Base-by-base conservation (phyloP, 23 red algal species). In the Rhodosorus marinus region DNA sequence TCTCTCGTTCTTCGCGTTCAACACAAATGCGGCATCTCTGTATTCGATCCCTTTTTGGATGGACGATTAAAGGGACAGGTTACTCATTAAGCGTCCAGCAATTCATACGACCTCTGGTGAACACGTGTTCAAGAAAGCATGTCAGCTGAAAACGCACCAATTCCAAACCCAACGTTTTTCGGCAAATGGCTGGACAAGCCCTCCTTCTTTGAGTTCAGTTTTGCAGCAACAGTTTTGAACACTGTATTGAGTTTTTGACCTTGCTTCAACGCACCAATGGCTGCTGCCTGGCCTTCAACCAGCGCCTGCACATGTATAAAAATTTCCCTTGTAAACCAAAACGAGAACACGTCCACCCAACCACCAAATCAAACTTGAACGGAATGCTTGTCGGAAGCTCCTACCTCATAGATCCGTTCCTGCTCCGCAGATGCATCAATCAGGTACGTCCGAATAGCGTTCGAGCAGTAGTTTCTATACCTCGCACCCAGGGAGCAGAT, bases 131-230 rank as follows among this genome's bases (percentile, higher is more conserved):
- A n/a, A n/a, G n/a, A n/a, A n/a, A n/a, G n/a, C n/a, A n/a, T n/a
- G n/a, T n/a, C n/a, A n/a, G n/a, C n/a, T n/a, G n/a, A n/a, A n/a
- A n/a, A n/a, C n/a, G n/a, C n/a, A n/a, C n/a, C n/a, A n/a, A n/a
- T n/a, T n/a, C n/a, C n/a, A 78, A 83, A 95, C 3, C 88, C 88
- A 6, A 95, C 80, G 47, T 95, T 78, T 54, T 83, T 83, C 2
- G 59, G 50, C 27, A 80, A 45, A 2, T 53, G 3, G 6, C 56
- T 20, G 14, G 52, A 57, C 30, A 82, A 53, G 20, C 68, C 61
- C 15, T 67, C 52, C 50, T 82, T 72, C 9, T 11, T 57, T 4
- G 66, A 30, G 9, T 36, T 51, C 1, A 32, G 29, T 8, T 84
- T 19, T 33, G 52, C 57, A 26, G 66, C 36, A 17, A 78, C 33